phyloP scores from a whole-genome alignment of 1,284 basidiomycete species.

The Phellinidium pouzarii region DNA sequence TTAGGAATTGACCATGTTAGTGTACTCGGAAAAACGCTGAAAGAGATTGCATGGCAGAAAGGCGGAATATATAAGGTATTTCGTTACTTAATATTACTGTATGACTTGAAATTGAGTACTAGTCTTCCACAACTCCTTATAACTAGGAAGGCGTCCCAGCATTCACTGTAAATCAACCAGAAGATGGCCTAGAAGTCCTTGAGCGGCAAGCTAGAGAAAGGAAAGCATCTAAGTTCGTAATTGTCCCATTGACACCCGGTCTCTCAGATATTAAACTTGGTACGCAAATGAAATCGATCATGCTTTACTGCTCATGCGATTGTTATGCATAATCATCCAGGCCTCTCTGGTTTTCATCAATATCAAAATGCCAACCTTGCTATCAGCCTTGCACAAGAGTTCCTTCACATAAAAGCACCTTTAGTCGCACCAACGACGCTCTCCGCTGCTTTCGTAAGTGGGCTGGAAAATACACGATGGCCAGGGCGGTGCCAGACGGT shows the following conservation, averaged over 20 bases:
- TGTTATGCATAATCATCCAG: constrained; percentile 32
- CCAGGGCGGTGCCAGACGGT: constrained; percentile 96
- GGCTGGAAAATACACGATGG: constrained; percentile 75
- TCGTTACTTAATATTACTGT: too few relatives aligned
- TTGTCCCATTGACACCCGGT: constrained; percentile 42
- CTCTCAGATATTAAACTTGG: constrained; percentile 61
- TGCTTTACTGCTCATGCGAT: constrained; percentile 3
- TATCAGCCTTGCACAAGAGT: constrained; percentile 65
- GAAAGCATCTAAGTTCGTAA: constrained; percentile 61
- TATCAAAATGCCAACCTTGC: constrained; percentile 87
- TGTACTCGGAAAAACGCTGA: constrained; percentile 84
- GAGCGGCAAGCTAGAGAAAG: constrained; percentile 58
- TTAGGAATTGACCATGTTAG: constrained; percentile 93
- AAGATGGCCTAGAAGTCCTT: constrained; percentile 64
- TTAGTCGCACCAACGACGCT: constrained; percentile 32
- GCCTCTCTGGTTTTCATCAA: constrained; percentile 88
- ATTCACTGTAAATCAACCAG: constrained; percentile 73
- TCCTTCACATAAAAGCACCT: constrained; percentile 45
- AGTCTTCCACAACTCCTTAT: too few relatives aligned
- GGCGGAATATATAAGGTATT: constrained; percentile 91
- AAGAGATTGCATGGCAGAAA: constrained; percentile 93
- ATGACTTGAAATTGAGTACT: too few relatives aligned
- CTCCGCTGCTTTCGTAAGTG: constrained; percentile 49
- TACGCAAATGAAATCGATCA: constrained; percentile 24
- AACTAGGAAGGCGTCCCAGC: constrained; percentile 75